Evolutionary conservation across 305 asterid genomes (phyloP).

Genomic region (Fraxinus angustifolia): DNA sequence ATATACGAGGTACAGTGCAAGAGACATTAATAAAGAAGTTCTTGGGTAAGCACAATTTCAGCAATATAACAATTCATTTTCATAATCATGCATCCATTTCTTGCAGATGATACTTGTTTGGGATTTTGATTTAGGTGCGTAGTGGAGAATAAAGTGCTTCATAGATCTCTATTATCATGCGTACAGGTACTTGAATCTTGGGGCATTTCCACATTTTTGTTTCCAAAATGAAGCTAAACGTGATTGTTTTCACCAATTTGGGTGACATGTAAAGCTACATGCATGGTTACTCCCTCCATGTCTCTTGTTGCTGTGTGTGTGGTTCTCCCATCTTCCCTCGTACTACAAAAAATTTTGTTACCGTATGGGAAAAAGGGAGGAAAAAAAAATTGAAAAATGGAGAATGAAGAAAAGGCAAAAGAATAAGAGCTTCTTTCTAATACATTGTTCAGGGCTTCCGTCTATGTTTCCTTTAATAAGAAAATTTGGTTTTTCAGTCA

Average conservation of each 20-base stretch:
- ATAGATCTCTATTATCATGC: slow-evolving; percentile 63
- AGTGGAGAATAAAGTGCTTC: slow-evolving; percentile 98
- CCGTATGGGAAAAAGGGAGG: background rate
- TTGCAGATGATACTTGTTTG: slow-evolving; percentile 31
- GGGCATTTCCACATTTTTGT: slow-evolving; percentile 11
- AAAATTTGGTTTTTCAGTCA: background rate
- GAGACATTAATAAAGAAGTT: slow-evolving; percentile 68
- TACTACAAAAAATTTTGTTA: background rate
- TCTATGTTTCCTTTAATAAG: background rate
- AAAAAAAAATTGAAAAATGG: background rate
- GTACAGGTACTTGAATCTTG: slow-evolving; percentile 56
- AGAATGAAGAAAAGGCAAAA: background rate
- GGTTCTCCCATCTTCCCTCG: background rate
- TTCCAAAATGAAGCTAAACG: background rate
- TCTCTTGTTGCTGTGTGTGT: background rate
- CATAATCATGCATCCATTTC: slow-evolving; percentile 19
- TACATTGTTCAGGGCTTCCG: background rate
- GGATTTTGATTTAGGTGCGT: slow-evolving; percentile 68
- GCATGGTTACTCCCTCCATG: background rate
- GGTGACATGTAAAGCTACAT: background rate
- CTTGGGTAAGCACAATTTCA: slow-evolving; percentile 67
- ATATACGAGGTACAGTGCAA: slow-evolving; percentile 80
- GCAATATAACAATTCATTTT: slow-evolving; percentile 18
- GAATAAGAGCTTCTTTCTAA: background rate
- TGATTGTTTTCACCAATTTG: background rate